Evolutionary conservation across 257 asterid genomes (phyloP).

Genomic region (Solanum lycopersicoides): DNA sequence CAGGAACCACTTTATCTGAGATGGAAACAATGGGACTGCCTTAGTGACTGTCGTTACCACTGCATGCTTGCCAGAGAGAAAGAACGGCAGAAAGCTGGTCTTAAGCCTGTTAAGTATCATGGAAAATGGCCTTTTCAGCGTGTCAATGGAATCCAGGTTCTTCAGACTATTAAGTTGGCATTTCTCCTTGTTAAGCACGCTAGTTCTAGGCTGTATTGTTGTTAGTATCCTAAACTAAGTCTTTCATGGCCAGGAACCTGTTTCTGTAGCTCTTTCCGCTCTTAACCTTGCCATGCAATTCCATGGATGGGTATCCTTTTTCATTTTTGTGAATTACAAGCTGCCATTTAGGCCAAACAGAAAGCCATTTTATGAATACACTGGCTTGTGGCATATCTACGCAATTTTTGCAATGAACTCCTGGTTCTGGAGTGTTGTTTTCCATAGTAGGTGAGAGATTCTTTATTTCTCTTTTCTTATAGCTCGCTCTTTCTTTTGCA

Average conservation of each 20-base stretch:
- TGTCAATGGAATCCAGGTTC: slow-evolving; percentile 77
- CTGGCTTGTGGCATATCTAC: slow-evolving; percentile 77
- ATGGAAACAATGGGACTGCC: slow-evolving; percentile 93
- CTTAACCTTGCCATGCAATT: slow-evolving; percentile 84
- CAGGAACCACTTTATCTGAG: slow-evolving; percentile 81
- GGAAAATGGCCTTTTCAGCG: slow-evolving; percentile 84
- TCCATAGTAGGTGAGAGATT: slow-evolving; percentile 60
- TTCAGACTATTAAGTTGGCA: background rate
- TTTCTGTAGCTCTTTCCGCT: slow-evolving; percentile 78
- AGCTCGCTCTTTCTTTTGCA: background rate
- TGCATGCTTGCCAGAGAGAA: slow-evolving; percentile 78
- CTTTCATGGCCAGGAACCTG: slow-evolving; percentile 62
- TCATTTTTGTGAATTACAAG: slow-evolving; percentile 72
- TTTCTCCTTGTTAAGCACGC: background rate
- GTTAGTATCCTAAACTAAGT: background rate
- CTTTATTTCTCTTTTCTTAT: background rate
- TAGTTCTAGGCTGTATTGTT: background rate
- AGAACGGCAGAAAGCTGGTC: slow-evolving; percentile 57
- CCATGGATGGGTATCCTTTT: slow-evolving; percentile 91
- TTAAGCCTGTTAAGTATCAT: slow-evolving; percentile 67
- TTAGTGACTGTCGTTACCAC: slow-evolving; percentile 61
- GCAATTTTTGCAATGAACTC: slow-evolving; percentile 66
- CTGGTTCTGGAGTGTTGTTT: slow-evolving; percentile 87
- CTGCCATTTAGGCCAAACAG: slow-evolving; percentile 53
- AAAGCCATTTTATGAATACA: slow-evolving; percentile 65